A percentile compares a stretch with the other conserved stretches of the same genome.
Conservation (phyloP, 169 alveolate species). For the Plasmodium fragile region DNA sequence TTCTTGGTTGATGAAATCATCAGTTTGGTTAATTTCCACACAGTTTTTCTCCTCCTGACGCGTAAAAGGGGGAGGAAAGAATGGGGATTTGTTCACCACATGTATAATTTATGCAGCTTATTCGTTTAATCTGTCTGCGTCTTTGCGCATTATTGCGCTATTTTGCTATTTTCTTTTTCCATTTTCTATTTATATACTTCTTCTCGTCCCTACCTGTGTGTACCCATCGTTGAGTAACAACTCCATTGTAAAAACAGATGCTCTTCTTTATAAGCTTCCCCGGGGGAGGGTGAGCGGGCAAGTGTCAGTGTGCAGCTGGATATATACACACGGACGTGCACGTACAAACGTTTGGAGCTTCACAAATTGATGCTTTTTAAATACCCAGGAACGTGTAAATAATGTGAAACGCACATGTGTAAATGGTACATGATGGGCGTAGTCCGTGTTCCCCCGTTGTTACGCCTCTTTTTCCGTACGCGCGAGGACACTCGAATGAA, state of each 20-base stretch:
- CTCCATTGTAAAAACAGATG: background rate
- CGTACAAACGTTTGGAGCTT: background rate
- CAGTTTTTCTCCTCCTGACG: background rate
- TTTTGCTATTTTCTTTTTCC: background rate
- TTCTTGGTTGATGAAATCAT: slow-evolving; percentile 53
- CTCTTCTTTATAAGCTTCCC: background rate
- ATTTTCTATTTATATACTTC: background rate
- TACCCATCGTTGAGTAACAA: slow-evolving; percentile 1
- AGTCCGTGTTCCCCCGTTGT: background rate
- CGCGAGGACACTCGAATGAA: background rate
- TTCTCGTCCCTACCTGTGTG: background rate
- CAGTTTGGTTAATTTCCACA: slow-evolving; percentile 23
- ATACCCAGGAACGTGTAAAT: background rate
- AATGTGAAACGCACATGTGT: background rate
- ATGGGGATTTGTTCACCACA: background rate
- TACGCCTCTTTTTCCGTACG: background rate
- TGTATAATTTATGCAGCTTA: background rate
- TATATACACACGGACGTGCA: background rate
- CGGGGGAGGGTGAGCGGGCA: too few species aligned
- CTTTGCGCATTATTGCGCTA: background rate
- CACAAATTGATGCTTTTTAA: background rate
- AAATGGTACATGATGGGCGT: background rate
- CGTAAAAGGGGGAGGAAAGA: background rate
- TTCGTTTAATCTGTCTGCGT: background rate
- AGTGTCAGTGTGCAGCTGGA: background rate